A percentile compares a stretch with the other conserved stretches of the same genome.
phyloP scores from a whole-genome alignment of 1,139 yeast species.

The Yamadazyma oceani region DNA sequence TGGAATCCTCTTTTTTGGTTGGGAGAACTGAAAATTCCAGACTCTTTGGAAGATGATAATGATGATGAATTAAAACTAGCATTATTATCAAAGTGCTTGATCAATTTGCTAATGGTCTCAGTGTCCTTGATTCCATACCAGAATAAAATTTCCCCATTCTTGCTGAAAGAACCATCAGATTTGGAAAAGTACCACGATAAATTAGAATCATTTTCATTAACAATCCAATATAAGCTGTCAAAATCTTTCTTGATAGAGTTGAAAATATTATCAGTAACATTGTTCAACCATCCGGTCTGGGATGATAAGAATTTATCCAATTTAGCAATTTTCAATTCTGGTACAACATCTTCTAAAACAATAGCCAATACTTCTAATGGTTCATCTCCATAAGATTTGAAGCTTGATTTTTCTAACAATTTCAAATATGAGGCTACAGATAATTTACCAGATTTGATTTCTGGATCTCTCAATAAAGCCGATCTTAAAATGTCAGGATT shows the following conservation, averaged over 20 bases:
- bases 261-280: slow-evolving; percentile 94
- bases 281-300: slow-evolving; percentile 94
- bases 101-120: slow-evolving; percentile 58
- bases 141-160: slow-evolving; percentile 85
- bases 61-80: slow-evolving; percentile 26
- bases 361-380: slow-evolving; percentile 93
- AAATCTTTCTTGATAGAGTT: slow-evolving; percentile 76
- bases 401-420: slow-evolving; percentile 58
- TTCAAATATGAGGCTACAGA: slow-evolving; percentile 84
- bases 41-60: slow-evolving; percentile 39
- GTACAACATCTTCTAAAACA: slow-evolving; percentile 47
- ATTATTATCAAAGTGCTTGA: slow-evolving; percentile 56
- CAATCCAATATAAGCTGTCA: slow-evolving; percentile 78
- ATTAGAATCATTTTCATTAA: slow-evolving; percentile 86
- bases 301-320: slow-evolving; percentile 87
- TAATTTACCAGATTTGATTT: slow-evolving; percentile 64
- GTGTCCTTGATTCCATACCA: slow-evolving; percentile 87
- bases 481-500: slow-evolving; percentile 73
- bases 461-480: slow-evolving; percentile 77
- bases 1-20: slow-evolving; percentile 45
- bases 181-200: slow-evolving; percentile 89
- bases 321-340: slow-evolving; percentile 49
- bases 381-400: slow-evolving; percentile 91
- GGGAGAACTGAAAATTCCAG: slow-evolving; percentile 41
- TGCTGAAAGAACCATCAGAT: slow-evolving; percentile 91